Conservation (phyloP, 352 stramenopile species). For the Globisporangium radiosum region DNA sequence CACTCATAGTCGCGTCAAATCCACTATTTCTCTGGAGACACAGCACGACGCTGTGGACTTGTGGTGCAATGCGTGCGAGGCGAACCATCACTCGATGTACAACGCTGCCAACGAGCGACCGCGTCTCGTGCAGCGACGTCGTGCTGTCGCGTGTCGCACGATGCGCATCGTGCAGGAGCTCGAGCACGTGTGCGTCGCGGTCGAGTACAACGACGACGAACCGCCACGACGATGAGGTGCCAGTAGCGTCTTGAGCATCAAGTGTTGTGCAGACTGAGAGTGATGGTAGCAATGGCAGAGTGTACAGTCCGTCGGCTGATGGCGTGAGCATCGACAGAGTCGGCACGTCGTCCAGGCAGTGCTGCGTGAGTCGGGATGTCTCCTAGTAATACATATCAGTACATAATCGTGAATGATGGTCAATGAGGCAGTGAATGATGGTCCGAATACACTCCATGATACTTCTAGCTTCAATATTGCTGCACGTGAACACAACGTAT, state of each 20-base stretch:
- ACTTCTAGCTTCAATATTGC: no score
- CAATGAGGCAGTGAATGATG: no score
- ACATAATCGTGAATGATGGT: no score
- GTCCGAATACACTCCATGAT: no score
- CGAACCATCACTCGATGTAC: conserved; percentile 42
- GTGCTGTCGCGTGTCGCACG: conserved; percentile 23
- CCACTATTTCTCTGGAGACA: conserved; percentile 28
- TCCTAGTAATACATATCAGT: conserved; percentile 15
- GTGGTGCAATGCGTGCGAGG: conserved; percentile 24
- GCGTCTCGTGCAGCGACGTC: conserved; percentile 30
- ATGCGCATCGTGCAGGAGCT: conserved; percentile 54
- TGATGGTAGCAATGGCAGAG: conserved; percentile 35
- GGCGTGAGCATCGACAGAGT: conserved; percentile 49
- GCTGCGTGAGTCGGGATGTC: no score
- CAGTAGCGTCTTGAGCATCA: conserved; percentile 16
- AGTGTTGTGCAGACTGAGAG: conserved; percentile 40
- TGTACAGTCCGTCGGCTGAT: conserved; percentile 32
- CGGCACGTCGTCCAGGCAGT: conserved; percentile 31
- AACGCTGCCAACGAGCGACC: conserved; percentile 41
- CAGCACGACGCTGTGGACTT: conserved; percentile 50
- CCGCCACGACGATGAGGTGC: conserved; percentile 39
- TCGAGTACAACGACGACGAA: conserved; percentile 53
- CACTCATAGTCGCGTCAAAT: not conserved
- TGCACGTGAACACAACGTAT: no score
- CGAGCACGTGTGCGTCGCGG: conserved; percentile 52